Conservation (phyloP, 31 red algal species). For the Odonthalia washingtoniensis region DNA sequence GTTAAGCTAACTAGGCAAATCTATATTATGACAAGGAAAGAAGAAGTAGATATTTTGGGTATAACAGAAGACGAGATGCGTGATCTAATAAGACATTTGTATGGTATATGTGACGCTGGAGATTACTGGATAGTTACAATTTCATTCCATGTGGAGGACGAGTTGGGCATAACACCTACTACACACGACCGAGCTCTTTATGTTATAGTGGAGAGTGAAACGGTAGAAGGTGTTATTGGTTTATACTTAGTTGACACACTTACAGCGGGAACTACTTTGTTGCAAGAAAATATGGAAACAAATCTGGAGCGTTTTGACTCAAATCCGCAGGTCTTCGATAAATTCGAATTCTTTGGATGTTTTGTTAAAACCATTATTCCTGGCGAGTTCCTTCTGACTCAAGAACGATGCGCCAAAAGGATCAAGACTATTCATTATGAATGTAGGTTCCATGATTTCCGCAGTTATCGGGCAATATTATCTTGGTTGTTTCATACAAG, state of each 20-base stretch:
- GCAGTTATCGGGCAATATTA: not conserved
- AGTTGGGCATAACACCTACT: not conserved
- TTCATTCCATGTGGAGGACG: not conserved
- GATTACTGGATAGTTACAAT: not conserved
- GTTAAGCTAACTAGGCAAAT: not conserved
- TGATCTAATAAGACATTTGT: not conserved
- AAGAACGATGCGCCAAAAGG: not conserved
- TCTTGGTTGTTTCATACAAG: not conserved
- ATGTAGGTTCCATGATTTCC: not conserved
- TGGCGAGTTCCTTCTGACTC: not conserved
- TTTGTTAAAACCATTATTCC: not conserved
- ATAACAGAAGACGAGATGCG: not conserved
- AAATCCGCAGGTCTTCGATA: not conserved
- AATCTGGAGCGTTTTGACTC: conserved; percentile 31
- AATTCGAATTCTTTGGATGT: conserved; percentile 7
- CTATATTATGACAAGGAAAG: not conserved
- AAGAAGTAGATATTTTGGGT: not conserved
- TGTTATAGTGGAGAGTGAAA: not conserved
- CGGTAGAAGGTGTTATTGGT: not conserved
- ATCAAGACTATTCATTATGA: not conserved
- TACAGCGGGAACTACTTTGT: not conserved
- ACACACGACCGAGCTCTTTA: not conserved
- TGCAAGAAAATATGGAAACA: not conserved
- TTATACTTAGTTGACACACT: conserved; percentile 36
- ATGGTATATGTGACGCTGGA: not conserved